These are phyloP conservation scores for Hymenoscyphus infarciens DNA, from an alignment of 2,329 filamentous ascomycete species.

Conservation along the genomic window DNA sequence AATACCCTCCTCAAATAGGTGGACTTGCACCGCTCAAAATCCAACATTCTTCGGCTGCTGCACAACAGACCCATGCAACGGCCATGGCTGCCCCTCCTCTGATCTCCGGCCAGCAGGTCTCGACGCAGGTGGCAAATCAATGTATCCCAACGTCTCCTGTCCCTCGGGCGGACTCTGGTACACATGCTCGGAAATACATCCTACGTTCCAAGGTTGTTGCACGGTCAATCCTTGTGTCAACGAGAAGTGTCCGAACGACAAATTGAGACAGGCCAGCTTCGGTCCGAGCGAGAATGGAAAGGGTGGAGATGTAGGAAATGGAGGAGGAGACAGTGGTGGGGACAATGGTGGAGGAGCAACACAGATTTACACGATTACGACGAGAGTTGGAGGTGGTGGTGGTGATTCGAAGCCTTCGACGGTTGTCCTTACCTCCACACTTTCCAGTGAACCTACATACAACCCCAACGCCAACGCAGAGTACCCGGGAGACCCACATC, in stretches of 20 bases:
- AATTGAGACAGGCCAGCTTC: neutral
- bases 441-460: neutral
- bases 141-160: neutral
- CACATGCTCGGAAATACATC: neutral
- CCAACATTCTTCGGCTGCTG: slow-evolving; percentile 24
- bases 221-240: neutral
- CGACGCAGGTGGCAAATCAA: neutral
- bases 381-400: neutral
- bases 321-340: neutral
- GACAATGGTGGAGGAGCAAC: neutral
- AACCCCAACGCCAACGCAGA: neutral
- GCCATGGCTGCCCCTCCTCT: slow-evolving; percentile 13
- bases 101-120: slow-evolving; percentile 20
- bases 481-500: neutral
- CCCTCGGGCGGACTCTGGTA: neutral
- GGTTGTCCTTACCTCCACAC: neutral
- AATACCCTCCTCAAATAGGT: slow-evolving; percentile 30
- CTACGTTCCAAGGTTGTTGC: neutral
- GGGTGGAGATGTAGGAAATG: neutral
- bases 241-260: neutral
- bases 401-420: neutral
- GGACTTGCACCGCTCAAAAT: slow-evolving; percentile 17
- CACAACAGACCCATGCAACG: slow-evolving; percentile 20
- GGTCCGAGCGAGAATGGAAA: neutral
- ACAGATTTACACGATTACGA: neutral